A percentile compares a stretch with the other conserved stretches of the same genome.
Evolutionary conservation across 2,329 filamentous ascomycete genomes (phyloP).

Genomic region (Exophiala alcalophila): DNA sequence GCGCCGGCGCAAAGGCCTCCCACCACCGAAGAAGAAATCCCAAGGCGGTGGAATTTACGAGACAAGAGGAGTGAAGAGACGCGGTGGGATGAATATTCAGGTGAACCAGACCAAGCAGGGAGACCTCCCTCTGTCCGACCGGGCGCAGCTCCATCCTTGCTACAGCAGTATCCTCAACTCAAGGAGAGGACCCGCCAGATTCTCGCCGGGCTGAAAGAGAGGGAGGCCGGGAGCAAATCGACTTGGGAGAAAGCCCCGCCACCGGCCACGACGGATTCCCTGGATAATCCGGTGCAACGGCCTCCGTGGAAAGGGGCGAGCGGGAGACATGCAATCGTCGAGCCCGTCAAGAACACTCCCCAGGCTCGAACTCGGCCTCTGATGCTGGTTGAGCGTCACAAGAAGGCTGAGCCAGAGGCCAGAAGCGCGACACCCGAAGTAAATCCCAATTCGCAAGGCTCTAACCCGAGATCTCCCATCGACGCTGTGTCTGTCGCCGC

Average conservation of each 20-base stretch:
- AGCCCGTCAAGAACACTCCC: slow-evolving; percentile 61
- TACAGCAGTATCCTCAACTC: slow-evolving; percentile 33
- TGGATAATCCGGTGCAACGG: slow-evolving; percentile 47
- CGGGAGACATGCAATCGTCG: slow-evolving; percentile 63
- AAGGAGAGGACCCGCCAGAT: slow-evolving; percentile 41
- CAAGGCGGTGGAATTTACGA: slow-evolving; percentile 21
- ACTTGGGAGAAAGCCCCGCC: slow-evolving; percentile 32
- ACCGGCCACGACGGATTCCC: slow-evolving; percentile 39
- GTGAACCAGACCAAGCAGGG: slow-evolving; percentile 59
- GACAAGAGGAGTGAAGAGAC: slow-evolving; percentile 38
- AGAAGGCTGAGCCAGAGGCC: slow-evolving; percentile 6
- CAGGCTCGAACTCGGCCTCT: slow-evolving; percentile 41
- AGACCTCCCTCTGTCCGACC: slow-evolving; percentile 35
- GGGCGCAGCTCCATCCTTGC: slow-evolving; percentile 28
- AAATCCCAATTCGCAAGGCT: background rate
- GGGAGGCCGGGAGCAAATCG: slow-evolving; percentile 35
- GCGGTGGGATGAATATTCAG: slow-evolving; percentile 65
- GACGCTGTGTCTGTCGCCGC: slow-evolving; percentile 36
- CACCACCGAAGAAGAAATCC: slow-evolving; percentile 24
- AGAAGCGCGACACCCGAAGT: slow-evolving; percentile 5
- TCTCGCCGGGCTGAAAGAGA: slow-evolving; percentile 32
- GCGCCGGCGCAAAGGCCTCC: slow-evolving; percentile 24
- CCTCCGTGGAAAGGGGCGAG: slow-evolving; percentile 69
- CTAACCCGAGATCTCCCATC: slow-evolving; percentile 18
- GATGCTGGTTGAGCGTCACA: slow-evolving; percentile 32